These are phyloP conservation scores for Venturiaceae sp. DNA, from an alignment of 2,329 filamentous ascomycete species.

Conservation along the genomic window DNA sequence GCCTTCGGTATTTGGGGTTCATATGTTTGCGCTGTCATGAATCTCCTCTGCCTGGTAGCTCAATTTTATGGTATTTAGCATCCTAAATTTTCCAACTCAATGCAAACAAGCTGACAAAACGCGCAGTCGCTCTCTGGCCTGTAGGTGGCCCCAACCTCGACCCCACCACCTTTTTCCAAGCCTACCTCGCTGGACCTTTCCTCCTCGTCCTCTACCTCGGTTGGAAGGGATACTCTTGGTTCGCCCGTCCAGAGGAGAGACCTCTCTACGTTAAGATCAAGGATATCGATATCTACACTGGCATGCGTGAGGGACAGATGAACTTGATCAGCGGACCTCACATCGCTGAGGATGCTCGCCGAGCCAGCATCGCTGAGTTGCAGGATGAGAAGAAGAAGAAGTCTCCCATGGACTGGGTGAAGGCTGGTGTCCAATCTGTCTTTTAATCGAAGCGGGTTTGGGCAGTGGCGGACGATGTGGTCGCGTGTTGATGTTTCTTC, in stretches of 20 bases:
- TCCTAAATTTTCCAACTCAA: no score
- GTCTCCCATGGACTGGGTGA: slow-evolving; percentile 4
- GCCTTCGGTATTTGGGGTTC: slow-evolving; percentile 29
- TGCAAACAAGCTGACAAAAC: no score
- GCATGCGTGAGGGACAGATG: slow-evolving; percentile 20
- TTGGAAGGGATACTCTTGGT: slow-evolving; percentile 12
- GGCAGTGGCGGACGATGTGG: no score
- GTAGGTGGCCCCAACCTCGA: not conserved
- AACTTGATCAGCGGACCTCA: slow-evolving; percentile 16
- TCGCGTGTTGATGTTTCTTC: no score
- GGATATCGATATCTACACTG: slow-evolving; percentile 27
- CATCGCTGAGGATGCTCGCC: slow-evolving; percentile 17
- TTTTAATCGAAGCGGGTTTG: slow-evolving; percentile 2
- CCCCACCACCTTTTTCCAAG: slow-evolving; percentile 7
- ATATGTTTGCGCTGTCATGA: slow-evolving; percentile 28
- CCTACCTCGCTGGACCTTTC: slow-evolving; percentile 7
- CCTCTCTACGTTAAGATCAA: slow-evolving; percentile 19
- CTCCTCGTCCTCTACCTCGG: slow-evolving; percentile 6
- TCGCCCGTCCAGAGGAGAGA: slow-evolving; percentile 17
- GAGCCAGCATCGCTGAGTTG: slow-evolving; percentile 22
- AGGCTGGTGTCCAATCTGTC: not conserved
- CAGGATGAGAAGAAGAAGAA: slow-evolving; percentile 18
- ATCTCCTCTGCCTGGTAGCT: slow-evolving; percentile 27
- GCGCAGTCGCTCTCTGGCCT: no score
- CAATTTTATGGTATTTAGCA: slow-evolving; percentile 35